Conservation (phyloP, 1,139 yeast species). For the Keqinozyma sinolaborantium region DNA sequence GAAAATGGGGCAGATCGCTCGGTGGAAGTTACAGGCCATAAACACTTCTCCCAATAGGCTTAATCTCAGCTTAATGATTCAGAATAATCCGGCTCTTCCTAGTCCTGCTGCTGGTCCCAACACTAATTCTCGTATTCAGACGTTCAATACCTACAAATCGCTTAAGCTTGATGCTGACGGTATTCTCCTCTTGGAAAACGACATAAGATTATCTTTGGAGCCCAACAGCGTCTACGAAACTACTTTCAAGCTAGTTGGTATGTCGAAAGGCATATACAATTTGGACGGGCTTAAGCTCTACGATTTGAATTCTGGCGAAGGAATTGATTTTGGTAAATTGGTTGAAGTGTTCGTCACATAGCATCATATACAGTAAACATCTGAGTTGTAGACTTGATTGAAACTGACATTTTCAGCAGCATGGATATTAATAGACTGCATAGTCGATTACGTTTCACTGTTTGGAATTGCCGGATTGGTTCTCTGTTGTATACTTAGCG, state of each 20-base stretch:
- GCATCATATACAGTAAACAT: too few relatives aligned
- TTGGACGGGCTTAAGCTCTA: slow-evolving; percentile 63
- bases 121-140: slow-evolving; percentile 21
- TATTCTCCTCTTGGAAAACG: slow-evolving; percentile 60
- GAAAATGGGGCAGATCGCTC: slow-evolving; percentile 55
- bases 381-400: too few relatives aligned
- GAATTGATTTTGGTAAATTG: slow-evolving; percentile 67
- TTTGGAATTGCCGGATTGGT: too few relatives aligned
- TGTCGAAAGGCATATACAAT: slow-evolving; percentile 62
- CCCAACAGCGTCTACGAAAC: slow-evolving; percentile 65
- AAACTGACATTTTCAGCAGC: too few relatives aligned
- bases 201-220: slow-evolving; percentile 58
- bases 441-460: too few relatives aligned
- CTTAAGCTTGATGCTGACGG: slow-evolving; percentile 41
- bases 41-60: slow-evolving; percentile 50
- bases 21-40: slow-evolving; percentile 67
- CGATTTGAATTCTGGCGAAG: slow-evolving; percentile 65
- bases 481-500: too few relatives aligned
- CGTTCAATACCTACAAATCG: slow-evolving; percentile 30
- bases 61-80: slow-evolving; percentile 40
- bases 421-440: too few relatives aligned
- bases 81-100: slow-evolving; percentile 16
- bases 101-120: slow-evolving; percentile 6
- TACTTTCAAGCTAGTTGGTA: slow-evolving; percentile 56
- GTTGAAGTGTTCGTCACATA: slow-evolving; percentile 60